Conservation (phyloP, 2,329 filamentous ascomycete species). For the Fusarium sarcochroum region DNA sequence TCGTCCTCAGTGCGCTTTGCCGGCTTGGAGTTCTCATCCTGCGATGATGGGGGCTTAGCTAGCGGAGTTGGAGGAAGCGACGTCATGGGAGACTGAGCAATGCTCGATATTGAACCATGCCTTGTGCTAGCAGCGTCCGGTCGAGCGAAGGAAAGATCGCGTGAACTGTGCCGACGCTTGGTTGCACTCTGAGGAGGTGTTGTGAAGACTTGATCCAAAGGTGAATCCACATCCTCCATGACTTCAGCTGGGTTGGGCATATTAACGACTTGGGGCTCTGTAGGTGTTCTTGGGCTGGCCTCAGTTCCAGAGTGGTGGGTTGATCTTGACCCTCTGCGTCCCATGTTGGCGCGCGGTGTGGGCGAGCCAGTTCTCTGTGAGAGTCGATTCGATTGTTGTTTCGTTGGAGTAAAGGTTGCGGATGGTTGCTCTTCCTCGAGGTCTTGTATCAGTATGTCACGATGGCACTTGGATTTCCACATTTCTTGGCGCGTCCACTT, state of each 20-base stretch:
- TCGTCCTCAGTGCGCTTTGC: constrained; percentile 38
- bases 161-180: constrained; percentile 46
- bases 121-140: constrained; percentile 45
- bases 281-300: constrained; percentile 46
- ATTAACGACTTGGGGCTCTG: constrained; percentile 41
- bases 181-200: constrained; percentile 51
- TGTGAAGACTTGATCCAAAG: constrained; percentile 49
- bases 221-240: constrained; percentile 44
- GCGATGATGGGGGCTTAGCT: constrained; percentile 31
- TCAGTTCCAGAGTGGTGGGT: constrained; percentile 47
- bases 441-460: constrained; percentile 88
- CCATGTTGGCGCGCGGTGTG: constrained; percentile 42
- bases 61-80: constrained; percentile 45
- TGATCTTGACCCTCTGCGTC: constrained; percentile 49
- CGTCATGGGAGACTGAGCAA: constrained; percentile 47
- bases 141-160: constrained; percentile 44
- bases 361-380: constrained; percentile 48
- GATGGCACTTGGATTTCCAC: constrained; percentile 91
- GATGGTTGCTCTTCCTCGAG: constrained; percentile 78
- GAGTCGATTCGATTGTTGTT: constrained; percentile 44
- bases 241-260: constrained; percentile 38
- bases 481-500: constrained; percentile 97
- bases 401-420: constrained; percentile 42
- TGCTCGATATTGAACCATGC: constrained; percentile 53
- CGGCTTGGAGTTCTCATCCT: constrained; percentile 42